A percentile compares a stretch with the other conserved stretches of the same genome.
Evolutionary conservation across 352 stramenopile genomes (phyloP).

Genomic region (Phytophthora parvispora): DNA sequence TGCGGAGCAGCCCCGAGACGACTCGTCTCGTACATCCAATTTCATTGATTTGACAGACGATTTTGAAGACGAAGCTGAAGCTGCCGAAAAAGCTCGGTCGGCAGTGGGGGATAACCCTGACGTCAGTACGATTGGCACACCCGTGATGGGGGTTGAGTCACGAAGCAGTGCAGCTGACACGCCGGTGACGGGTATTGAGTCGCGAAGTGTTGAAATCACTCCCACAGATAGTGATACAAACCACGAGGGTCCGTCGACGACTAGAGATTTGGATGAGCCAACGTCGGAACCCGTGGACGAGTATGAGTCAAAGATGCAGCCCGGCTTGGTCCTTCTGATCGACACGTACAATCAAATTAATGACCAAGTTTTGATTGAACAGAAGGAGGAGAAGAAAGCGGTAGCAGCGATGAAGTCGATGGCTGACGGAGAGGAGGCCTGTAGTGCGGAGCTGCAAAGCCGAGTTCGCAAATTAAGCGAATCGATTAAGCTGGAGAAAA

Average conservation of each 20-base stretch:
- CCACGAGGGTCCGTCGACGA: background rate
- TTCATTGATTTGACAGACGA: constrained; percentile 33
- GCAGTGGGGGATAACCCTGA: background rate
- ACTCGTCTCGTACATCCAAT: background rate
- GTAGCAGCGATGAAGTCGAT: constrained; percentile 22
- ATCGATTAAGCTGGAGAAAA: constrained; percentile 34
- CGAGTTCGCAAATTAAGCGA: constrained; percentile 38
- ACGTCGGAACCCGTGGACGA: background rate
- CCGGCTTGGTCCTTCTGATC: constrained; percentile 6
- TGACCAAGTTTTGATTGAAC: constrained; percentile 34
- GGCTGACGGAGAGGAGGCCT: constrained; percentile 22
- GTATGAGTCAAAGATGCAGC: constrained; percentile 4
- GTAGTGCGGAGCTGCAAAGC: constrained; percentile 21
- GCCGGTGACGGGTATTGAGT: background rate
- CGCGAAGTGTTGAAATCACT: constrained; percentile 24
- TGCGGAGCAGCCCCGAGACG: background rate
- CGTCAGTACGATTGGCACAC: background rate
- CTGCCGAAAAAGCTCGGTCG: background rate
- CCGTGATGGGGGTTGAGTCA: background rate
- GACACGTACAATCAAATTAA: constrained; percentile 41
- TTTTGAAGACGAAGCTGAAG: constrained; percentile 7
- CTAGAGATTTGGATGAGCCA: background rate
- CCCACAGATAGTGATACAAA: constrained; percentile 24
- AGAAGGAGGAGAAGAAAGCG: constrained; percentile 31
- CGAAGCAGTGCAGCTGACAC: background rate